These are phyloP conservation scores for Phytopythium aichiense DNA, from an alignment of 352 stramenopile species.

Conservation along the genomic window DNA sequence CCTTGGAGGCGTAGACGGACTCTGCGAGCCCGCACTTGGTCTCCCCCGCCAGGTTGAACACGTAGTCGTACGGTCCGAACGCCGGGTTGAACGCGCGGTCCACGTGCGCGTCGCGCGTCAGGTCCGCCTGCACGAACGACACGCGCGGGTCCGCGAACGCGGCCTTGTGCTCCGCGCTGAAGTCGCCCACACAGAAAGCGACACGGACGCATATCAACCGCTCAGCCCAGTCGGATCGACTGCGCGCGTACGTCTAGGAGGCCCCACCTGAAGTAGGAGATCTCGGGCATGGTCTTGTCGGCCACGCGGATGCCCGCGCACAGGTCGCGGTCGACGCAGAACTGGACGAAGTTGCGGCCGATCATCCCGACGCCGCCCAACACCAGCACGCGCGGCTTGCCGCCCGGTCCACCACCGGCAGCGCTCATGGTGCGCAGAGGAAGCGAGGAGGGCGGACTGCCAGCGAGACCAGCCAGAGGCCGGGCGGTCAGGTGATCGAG, in stretches of 20 bases:
- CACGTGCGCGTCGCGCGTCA: conserved; percentile 76
- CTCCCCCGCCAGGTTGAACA: conserved; percentile 83
- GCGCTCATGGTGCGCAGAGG: background rate
- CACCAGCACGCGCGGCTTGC: conserved; percentile 76
- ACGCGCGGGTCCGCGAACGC: conserved; percentile 69
- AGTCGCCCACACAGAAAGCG: background rate
- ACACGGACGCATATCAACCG: background rate
- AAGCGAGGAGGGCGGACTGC: too few species aligned
- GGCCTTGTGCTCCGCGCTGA: conserved; percentile 48
- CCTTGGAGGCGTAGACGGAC: conserved; percentile 75
- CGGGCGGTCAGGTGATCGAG: too few species aligned
- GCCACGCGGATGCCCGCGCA: conserved; percentile 67
- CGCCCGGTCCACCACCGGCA: background rate
- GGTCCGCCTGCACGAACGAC: conserved; percentile 76
- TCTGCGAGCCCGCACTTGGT: conserved; percentile 79
- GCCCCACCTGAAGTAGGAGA: conserved; percentile 73
- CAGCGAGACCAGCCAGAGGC: too few species aligned
- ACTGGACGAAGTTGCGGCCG: conserved; percentile 85
- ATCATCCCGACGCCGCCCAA: conserved; percentile 84
- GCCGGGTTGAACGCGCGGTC: conserved; percentile 73
- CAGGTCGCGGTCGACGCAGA: conserved; percentile 66
- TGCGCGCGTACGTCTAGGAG: too few species aligned
- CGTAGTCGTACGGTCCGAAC: conserved; percentile 73
- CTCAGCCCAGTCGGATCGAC: background rate
- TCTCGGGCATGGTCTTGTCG: conserved; percentile 87